A percentile compares a stretch with the other conserved stretches of the same genome.
These are phyloP conservation scores for Scheffersomyces quercinus DNA, from an alignment of 1,139 yeast genomes.

Conservation along the genomic window DNA sequence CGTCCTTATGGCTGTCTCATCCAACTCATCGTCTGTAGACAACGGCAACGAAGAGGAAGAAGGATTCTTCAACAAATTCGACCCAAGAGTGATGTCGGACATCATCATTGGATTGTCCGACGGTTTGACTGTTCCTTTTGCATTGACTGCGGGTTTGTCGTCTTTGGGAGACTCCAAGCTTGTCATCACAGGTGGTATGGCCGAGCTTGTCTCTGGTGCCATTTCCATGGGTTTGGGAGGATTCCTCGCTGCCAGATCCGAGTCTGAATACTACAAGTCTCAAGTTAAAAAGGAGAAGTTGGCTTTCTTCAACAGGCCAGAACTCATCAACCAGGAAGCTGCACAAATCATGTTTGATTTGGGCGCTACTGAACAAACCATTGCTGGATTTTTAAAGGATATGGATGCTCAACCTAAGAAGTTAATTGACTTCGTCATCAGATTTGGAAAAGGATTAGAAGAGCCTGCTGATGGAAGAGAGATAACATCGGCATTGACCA, in stretches of 20 bases:
- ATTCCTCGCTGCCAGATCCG: conserved; percentile 78
- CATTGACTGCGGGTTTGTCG: conserved; percentile 78
- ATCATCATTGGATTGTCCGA: conserved; percentile 77
- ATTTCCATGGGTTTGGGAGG: conserved; percentile 89
- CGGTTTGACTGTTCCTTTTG: conserved; percentile 83
- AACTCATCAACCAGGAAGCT: conserved; percentile 61
- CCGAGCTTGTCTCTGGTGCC: conserved; percentile 80
- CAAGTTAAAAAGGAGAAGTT: conserved; percentile 73
- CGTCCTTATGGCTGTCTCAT: conserved; percentile 26
- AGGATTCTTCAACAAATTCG: conserved; percentile 45
- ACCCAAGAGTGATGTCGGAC: conserved; percentile 81
- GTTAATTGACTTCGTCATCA: conserved; percentile 70
- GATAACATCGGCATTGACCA: conserved; percentile 72
- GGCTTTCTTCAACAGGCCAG: conserved; percentile 66
- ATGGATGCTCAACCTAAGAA: conserved; percentile 66
- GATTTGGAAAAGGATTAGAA: conserved; percentile 74
- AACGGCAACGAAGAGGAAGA: conserved; percentile 21
- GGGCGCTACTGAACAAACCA: conserved; percentile 68
- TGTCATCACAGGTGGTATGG: conserved; percentile 85
- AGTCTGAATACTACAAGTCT: conserved; percentile 65
- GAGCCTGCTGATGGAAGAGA: conserved; percentile 82
- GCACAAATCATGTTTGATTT: conserved; percentile 71
- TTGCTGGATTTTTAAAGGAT: conserved; percentile 65
- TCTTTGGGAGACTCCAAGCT: conserved; percentile 72
- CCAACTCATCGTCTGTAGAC: conserved; percentile 17